These are phyloP conservation scores for Trichophyton benhamiae DNA, from an alignment of 2,329 filamentous ascomycete species.

Conservation along the genomic window DNA sequence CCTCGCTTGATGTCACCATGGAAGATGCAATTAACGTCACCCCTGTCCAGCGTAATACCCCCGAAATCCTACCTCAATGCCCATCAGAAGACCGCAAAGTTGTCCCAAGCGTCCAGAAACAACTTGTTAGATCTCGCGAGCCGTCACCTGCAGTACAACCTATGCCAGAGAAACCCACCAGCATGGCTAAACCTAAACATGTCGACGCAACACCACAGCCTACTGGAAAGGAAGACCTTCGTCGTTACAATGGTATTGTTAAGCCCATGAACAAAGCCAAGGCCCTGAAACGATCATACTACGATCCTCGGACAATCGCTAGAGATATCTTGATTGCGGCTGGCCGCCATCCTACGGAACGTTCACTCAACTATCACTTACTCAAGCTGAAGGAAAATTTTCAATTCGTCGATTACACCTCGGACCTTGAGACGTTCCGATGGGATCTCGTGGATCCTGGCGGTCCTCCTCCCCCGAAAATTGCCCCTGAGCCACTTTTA, in stretches of 20 bases:
- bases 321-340: slow-evolving; percentile 51
- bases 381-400: slow-evolving; percentile 35
- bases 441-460: slow-evolving; percentile 53
- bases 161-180: neutral
- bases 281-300: slow-evolving; percentile 36
- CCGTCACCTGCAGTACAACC: neutral
- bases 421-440: slow-evolving; percentile 46
- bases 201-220: neutral
- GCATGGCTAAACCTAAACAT: neutral
- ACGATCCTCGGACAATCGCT: slow-evolving; percentile 51
- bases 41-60: neutral
- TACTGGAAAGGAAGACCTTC: slow-evolving; percentile 3
- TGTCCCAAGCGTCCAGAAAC: neutral
- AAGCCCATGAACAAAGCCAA: slow-evolving; percentile 32
- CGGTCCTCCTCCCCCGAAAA: slow-evolving; percentile 27
- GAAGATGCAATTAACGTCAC: neutral
- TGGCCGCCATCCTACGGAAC: slow-evolving; percentile 48
- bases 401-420: slow-evolving; percentile 30
- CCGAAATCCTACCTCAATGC: neutral
- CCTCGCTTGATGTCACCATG: neutral
- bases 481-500: slow-evolving; percentile 18
- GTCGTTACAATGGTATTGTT: slow-evolving; percentile 28
- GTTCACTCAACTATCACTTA: slow-evolving; percentile 48
- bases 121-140: neutral
- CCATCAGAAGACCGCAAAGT: slow-evolving; percentile 11